These are phyloP conservation scores for Exophiala viscosa DNA, from an alignment of 2,329 filamentous ascomycete species.

Conservation along the genomic window DNA sequence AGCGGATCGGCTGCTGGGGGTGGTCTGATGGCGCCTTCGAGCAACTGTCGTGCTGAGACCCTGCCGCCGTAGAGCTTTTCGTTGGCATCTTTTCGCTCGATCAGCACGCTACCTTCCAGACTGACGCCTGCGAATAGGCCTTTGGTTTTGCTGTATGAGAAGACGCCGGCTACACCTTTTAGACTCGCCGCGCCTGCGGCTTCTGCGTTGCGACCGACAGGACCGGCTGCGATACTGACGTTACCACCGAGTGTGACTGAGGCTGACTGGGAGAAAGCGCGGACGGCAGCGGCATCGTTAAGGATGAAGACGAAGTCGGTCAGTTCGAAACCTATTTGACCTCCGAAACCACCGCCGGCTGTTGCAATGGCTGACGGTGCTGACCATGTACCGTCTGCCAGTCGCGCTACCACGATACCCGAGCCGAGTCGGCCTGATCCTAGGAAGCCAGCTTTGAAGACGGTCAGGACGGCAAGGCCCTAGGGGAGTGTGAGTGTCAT, in stretches of 20 bases:
- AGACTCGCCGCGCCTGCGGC: constrained; percentile 90
- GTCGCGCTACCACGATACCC: constrained; percentile 47
- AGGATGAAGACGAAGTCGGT: constrained; percentile 90
- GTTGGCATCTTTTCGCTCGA: constrained; percentile 94
- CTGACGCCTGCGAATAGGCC: constrained; percentile 94
- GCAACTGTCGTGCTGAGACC: constrained; percentile 74
- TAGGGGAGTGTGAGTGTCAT: constrained; percentile 25
- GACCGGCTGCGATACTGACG: constrained; percentile 90
- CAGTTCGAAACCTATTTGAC: constrained; percentile 51
- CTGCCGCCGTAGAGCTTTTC: constrained; percentile 88
- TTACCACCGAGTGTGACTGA: constrained; percentile 92
- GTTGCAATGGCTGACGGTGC: constrained; percentile 49
- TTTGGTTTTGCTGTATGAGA: constrained; percentile 97
- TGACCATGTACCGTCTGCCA: constrained; percentile 48
- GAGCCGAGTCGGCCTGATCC: constrained; percentile 50
- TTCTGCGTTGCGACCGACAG: constrained; percentile 90
- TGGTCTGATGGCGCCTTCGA: constrained; percentile 71
- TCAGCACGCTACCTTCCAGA: constrained; percentile 85
- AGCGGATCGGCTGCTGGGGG: constrained; percentile 81
- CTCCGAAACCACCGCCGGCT: constrained; percentile 48
- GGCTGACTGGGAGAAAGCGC: constrained; percentile 88
- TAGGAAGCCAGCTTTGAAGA: constrained; percentile 50
- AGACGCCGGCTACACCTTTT: constrained; percentile 84
- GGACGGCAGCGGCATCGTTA: constrained; percentile 84
- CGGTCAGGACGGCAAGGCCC: constrained; percentile 49